These are phyloP conservation scores for Linum trigynum DNA, from an alignment of 345 rosid species.

Conservation along the genomic window DNA sequence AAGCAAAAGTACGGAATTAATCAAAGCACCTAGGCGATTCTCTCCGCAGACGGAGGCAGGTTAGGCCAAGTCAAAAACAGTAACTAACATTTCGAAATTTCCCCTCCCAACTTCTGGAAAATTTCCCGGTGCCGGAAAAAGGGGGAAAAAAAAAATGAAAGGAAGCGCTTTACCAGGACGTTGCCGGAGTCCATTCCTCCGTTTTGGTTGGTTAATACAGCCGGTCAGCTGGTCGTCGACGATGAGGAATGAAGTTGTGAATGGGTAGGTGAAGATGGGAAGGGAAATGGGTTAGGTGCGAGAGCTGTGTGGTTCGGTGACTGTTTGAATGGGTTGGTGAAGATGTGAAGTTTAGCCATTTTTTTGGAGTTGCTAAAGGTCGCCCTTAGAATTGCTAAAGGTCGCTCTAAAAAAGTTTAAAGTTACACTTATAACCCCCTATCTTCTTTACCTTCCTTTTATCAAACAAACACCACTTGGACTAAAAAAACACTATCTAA, in stretches of 20 bases:
- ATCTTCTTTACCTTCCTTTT: too few relatives aligned
- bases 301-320: too few relatives aligned
- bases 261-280: background rate
- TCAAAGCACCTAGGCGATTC: background rate
- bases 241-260: background rate
- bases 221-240: background rate
- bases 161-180: background rate
- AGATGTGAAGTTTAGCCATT: too few relatives aligned
- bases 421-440: too few relatives aligned
- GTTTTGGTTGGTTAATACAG: background rate
- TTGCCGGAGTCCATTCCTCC: slow-evolving; percentile 4
- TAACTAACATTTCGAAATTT: background rate
- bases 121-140: background rate
- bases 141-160: background rate
- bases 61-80: background rate
- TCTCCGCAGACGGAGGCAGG: too few relatives aligned
- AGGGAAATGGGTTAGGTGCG: too few relatives aligned
- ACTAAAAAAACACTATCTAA: too few relatives aligned
- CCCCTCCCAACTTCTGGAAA: background rate
- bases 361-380: too few relatives aligned
- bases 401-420: too few relatives aligned
- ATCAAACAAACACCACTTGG: too few relatives aligned
- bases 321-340: too few relatives aligned
- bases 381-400: too few relatives aligned
- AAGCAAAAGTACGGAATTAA: background rate